Percentiles rank a stretch among this genome's conserved stretches.
Evolutionary conservation across 2,329 filamentous ascomycete species (phyloP).

Genomic region (Aspergillus niger): DNA sequence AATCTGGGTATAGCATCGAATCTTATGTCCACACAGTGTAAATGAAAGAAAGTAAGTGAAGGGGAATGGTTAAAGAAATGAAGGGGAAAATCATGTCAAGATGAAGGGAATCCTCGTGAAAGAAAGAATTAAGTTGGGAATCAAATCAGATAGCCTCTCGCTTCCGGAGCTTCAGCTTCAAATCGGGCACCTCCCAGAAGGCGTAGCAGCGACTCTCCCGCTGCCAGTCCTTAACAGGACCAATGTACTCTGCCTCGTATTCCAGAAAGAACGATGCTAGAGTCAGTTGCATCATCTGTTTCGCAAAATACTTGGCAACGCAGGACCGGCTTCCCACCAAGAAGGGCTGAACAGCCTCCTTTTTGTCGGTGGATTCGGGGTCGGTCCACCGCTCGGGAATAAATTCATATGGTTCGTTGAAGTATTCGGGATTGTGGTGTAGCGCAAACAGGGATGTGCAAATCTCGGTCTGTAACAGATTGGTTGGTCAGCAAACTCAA

Average conservation of each 20-base stretch:
- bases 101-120: background rate
- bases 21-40: background rate
- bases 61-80: background rate
- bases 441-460: conserved; percentile 33
- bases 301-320: conserved; percentile 31
- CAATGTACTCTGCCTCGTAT: conserved; percentile 28
- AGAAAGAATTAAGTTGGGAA: background rate
- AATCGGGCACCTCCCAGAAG: conserved; percentile 30
- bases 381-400: conserved; percentile 39
- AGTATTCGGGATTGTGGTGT: conserved; percentile 36
- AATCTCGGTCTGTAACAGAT: conserved; percentile 23
- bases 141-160: background rate
- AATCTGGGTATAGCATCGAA: conserved; percentile 4
- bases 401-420: conserved; percentile 30
- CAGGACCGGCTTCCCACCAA: conserved; percentile 29
- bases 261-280: conserved; percentile 28
- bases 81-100: too few species aligned
- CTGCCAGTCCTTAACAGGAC: conserved; percentile 27
- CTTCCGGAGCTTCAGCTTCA: conserved; percentile 20
- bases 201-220: conserved; percentile 28
- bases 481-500: background rate
- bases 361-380: conserved; percentile 22
- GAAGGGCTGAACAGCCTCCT: conserved; percentile 29
- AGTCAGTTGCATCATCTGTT: conserved; percentile 29
- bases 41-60: background rate